These are phyloP conservation scores for Pseudogymnoascus sp. DNA, from an alignment of 2,329 filamentous ascomycete species.

Conservation along the genomic window DNA sequence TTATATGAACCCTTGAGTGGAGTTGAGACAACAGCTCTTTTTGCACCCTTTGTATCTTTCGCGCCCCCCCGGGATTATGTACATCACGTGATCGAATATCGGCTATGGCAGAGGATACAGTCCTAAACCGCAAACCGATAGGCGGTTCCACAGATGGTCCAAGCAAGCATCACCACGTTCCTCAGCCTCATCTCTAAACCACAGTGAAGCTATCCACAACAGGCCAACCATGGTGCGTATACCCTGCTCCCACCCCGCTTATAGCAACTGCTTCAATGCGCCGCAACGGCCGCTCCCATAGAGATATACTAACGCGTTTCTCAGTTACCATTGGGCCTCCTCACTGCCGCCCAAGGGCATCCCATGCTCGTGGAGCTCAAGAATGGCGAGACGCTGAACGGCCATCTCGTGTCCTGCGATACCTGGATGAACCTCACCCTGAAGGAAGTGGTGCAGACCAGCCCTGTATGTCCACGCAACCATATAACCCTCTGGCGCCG, in stretches of 20 bases:
- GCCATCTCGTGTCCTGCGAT: constrained; percentile 91
- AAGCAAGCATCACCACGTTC: constrained; percentile 2
- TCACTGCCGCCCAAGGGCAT: constrained; percentile 93
- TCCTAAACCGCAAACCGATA: background rate
- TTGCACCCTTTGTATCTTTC: no score
- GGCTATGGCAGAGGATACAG: background rate
- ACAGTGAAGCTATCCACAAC: constrained; percentile 6
- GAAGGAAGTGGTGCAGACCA: constrained; percentile 95
- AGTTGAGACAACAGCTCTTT: background rate
- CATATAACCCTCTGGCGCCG: no score
- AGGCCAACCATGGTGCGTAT: constrained; percentile 7
- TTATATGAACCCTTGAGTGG: background rate
- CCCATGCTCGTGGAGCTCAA: constrained; percentile 97
- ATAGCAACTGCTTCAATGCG: background rate
- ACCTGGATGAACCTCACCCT: constrained; percentile 99
- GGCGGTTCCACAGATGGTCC: background rate
- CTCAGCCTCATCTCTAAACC: background rate
- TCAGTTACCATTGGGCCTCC: constrained; percentile 66
- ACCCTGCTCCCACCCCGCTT: background rate
- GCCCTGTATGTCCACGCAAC: constrained; percentile 47
- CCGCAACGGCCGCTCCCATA: background rate
- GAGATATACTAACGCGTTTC: background rate
- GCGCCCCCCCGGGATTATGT: background rate
- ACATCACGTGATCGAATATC: background rate
- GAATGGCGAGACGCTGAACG: constrained; percentile 95